phyloP scores from a whole-genome alignment of 179 eudicot genomes.

The Beta lomatogona region DNA sequence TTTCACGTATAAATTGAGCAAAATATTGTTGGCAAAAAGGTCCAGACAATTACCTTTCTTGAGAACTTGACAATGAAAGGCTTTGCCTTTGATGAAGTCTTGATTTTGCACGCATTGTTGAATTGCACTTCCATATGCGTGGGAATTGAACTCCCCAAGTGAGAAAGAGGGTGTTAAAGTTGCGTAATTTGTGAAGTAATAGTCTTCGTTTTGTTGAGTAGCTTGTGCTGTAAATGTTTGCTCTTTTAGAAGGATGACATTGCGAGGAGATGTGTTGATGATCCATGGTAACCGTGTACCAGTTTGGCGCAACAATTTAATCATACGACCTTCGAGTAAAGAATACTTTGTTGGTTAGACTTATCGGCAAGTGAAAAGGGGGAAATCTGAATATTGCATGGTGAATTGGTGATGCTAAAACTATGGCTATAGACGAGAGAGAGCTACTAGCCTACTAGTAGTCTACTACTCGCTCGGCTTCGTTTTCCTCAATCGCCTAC shows the following conservation, averaged over 20 bases:
- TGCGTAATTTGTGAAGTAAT: not conserved
- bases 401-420: too few species aligned
- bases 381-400: too few species aligned
- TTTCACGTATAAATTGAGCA: conserved; percentile 54
- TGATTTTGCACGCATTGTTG: conserved; percentile 40
- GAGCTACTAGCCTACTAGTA: too few species aligned
- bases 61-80: conserved; percentile 48
- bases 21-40: conserved; percentile 54
- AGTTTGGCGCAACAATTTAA: conserved; percentile 25
- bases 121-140: conserved; percentile 42
- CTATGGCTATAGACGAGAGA: too few species aligned
- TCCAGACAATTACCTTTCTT: conserved; percentile 62
- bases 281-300: conserved; percentile 15
- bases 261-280: not conserved
- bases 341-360: not conserved
- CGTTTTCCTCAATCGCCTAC: too few species aligned
- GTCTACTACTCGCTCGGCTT: too few species aligned
- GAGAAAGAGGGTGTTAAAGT: not conserved
- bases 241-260: not conserved
- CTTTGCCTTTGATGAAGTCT: conserved; percentile 37
- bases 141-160: conserved; percentile 37
- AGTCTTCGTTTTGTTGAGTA: not conserved
- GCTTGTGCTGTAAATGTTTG: conserved; percentile 27
- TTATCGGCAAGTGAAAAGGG: too few species aligned
- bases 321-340: conserved; percentile 16